Conservation (phyloP, 495 filamentous ascomycete species). For the Aspergillus coremiiformis region DNA sequence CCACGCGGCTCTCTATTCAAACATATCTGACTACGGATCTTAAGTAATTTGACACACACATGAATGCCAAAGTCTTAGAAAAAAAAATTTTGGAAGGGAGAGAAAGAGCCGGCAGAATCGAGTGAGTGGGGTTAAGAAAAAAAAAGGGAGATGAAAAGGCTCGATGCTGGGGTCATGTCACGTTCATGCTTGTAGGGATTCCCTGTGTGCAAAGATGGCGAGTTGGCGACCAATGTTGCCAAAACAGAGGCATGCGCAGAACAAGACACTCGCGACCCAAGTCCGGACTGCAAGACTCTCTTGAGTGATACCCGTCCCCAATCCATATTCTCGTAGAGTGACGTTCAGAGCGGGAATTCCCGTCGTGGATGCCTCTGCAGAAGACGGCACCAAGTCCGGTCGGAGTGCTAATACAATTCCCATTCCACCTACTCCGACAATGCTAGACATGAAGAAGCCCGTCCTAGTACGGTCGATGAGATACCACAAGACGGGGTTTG, state of each 20-base stretch:
- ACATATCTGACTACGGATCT: background rate
- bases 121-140: background rate
- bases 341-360: slow-evolving; percentile 22
- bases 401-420: slow-evolving; percentile 62
- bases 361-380: slow-evolving; percentile 39
- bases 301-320: slow-evolving; percentile 54
- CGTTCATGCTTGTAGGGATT: slow-evolving; percentile 19
- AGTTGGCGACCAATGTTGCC: slow-evolving; percentile 87
- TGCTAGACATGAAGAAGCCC: slow-evolving; percentile 67
- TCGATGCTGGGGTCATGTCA: background rate
- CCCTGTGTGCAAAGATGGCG: slow-evolving; percentile 37
- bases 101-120: background rate
- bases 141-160: background rate
- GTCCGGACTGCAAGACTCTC: slow-evolving; percentile 73
- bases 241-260: slow-evolving; percentile 92
- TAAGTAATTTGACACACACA: background rate
- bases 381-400: slow-evolving; percentile 65
- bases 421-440: slow-evolving; percentile 68
- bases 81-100: background rate
- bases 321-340: slow-evolving; percentile 30
- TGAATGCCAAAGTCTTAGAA: too few relatives aligned
- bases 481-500: slow-evolving; percentile 93
- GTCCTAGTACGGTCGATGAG: slow-evolving; percentile 82
- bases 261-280: slow-evolving; percentile 88
- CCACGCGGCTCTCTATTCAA: background rate